phyloP scores from a whole-genome alignment of 2,329 filamentous ascomycete species.

The Tolypocladium sp. region DNA sequence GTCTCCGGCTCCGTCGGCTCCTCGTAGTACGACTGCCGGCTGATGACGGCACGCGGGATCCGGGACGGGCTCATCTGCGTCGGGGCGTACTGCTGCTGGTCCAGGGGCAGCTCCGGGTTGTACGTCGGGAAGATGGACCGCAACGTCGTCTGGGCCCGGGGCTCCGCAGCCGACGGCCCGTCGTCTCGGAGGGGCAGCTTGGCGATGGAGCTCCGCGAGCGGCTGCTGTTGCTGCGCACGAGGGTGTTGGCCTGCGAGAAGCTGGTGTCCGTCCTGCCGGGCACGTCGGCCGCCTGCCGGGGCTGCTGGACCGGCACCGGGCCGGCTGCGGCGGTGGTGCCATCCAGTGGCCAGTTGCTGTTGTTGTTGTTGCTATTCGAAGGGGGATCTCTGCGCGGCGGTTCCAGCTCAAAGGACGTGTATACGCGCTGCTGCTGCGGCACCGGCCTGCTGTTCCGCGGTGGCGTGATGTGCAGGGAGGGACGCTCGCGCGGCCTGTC shows the following conservation, averaged over 20 bases:
- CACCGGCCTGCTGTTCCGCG: conserved; percentile 8
- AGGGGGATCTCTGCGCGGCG: not conserved
- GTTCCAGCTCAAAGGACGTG: not conserved
- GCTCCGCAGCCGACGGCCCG: conserved; percentile 13
- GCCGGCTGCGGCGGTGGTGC: conserved; percentile 5
- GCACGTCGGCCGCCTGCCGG: conserved; percentile 30
- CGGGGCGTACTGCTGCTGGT: conserved; percentile 62
- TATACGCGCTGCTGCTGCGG: not conserved
- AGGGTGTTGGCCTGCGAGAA: conserved; percentile 42
- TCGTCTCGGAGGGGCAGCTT: conserved; percentile 38
- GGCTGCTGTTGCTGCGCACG: conserved; percentile 37
- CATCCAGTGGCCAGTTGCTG: conserved; percentile 3
- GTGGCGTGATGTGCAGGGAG: conserved; percentile 7
- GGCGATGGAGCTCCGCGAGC: conserved; percentile 47
- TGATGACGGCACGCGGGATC: conserved; percentile 56
- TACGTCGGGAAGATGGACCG: conserved; percentile 71
- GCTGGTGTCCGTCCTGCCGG: conserved; percentile 38
- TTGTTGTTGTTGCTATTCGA: not conserved
- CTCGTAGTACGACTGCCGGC: conserved; percentile 48
- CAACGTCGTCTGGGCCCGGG: conserved; percentile 26
- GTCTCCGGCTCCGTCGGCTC: conserved; percentile 5
- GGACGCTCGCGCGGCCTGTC: conserved; percentile 1
- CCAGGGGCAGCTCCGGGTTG: conserved; percentile 56
- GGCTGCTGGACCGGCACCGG: conserved; percentile 25
- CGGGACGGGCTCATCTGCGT: conserved; percentile 54